Evolutionary conservation across 495 filamentous ascomycete species (phyloP).

Genomic region (Bryoglossum gracile): DNA sequence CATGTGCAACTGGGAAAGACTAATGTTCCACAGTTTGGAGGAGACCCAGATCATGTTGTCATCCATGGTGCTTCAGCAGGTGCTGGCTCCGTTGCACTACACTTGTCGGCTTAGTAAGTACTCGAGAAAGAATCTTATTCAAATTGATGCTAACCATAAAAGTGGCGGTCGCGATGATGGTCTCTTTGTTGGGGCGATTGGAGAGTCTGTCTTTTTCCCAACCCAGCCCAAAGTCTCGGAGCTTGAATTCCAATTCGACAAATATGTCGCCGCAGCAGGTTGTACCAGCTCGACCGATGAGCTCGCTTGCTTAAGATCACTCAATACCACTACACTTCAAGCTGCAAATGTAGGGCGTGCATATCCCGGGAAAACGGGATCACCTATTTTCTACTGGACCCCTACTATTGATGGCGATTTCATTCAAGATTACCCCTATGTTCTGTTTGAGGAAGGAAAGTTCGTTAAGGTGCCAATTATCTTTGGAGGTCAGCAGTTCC

Average conservation of each 20-base stretch:
- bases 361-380: constrained; percentile 26
- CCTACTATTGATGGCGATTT: constrained; percentile 55
- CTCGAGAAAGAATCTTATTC: constrained; percentile 35
- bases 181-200: constrained; percentile 15
- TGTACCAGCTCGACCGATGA: constrained; percentile 32
- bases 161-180: constrained; percentile 16
- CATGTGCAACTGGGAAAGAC: constrained; percentile 21
- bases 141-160: constrained; percentile 44
- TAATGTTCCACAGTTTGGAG: constrained; percentile 32
- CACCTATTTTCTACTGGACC: constrained; percentile 50
- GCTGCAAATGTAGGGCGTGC: constrained; percentile 17
- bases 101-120: constrained; percentile 56
- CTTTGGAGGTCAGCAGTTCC: constrained; percentile 32
- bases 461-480: constrained; percentile 65
- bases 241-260: constrained; percentile 57
- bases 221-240: constrained; percentile 49
- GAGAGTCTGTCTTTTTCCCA: constrained; percentile 57
- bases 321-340: constrained; percentile 6
- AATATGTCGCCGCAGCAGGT: constrained; percentile 44
- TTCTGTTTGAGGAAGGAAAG: constrained; percentile 45
- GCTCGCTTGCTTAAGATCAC: constrained; percentile 3
- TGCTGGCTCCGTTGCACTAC: constrained; percentile 47
- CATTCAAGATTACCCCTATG: constrained; percentile 51
- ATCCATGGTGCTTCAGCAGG: constrained; percentile 67
- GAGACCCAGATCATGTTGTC: constrained; percentile 62